Evolutionary conservation across 805 yeast species (phyloP), one percentile per base, ranked within the genome.

Genomic region (Saturnispora diversa): DNA sequence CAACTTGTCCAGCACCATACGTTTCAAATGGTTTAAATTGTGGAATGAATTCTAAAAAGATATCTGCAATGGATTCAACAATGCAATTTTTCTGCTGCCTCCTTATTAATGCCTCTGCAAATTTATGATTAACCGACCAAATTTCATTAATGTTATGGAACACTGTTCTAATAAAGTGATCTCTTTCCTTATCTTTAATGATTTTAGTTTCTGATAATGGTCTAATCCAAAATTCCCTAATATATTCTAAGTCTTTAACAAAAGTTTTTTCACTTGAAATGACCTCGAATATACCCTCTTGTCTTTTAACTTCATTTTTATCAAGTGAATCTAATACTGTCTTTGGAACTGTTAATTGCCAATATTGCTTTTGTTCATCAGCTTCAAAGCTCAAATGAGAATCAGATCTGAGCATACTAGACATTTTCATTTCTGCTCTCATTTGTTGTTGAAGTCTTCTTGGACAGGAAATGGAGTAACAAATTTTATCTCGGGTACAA

Each of bases 381-480:
- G 81, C 85, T 19, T 80, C 94, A 38, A 80, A 63, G 1, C 86
- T 80, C 10, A 79, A 62, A 39, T 78, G 70, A 6, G 81, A 73
- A 31, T 80, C 88, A 11, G 90, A 84, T 36, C 94, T 66, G 44
- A 77, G 72, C 50, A 90, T 68, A 32, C 94, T 92, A 52, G 83
- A 82, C 2, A 92, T 85, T 57, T 84, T 84, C 76, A 85, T 71
- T 52, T 88, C 87, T 38, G 85, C 70, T 44, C 97, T 70, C 4
- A 95, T 95, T 56, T 90, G 97, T 60, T 92, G 97, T 61, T 90
- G 97, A 37, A 92, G 66, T 47, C 97, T 73, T 50, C 96, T 74
- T 12, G 98, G 98, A 63, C 98, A 92, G 10, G 96, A 94, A 50
- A 92, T 88, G 31, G 95, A 84, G 62, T 92, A 92, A 62, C 98